phyloP scores from a whole-genome alignment of 2,329 filamentous ascomycete genomes.

The Metarhizium brunneum region DNA sequence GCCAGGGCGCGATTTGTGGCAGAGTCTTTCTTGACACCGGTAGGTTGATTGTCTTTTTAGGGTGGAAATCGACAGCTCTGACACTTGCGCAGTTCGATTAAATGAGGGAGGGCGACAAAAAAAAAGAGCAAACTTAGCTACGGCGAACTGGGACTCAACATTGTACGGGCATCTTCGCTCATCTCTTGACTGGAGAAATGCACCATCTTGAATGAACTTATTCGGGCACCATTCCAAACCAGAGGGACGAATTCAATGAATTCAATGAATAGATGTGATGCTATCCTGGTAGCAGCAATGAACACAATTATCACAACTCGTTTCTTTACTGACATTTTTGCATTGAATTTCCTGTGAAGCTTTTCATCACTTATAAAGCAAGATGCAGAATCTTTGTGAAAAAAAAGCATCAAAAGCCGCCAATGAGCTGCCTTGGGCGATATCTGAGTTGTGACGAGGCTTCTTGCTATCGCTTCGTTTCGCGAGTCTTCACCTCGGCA shows the following conservation, averaged over 20 bases:
- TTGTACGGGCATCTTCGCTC: not conserved
- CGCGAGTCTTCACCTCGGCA: not conserved
- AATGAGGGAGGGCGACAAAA: not conserved
- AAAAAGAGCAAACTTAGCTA: not conserved
- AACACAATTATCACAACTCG: not conserved
- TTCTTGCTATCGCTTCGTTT: not conserved
- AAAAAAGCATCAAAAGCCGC: not conserved
- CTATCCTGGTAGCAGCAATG: conserved; percentile 3
- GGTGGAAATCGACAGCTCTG: not conserved
- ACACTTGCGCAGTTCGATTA: conserved; percentile 23
- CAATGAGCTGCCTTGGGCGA: too few relatives aligned
- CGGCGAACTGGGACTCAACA: not conserved
- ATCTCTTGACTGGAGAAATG: not conserved
- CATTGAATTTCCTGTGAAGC: not conserved
- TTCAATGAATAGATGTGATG: conserved; percentile 3
- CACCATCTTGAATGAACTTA: not conserved
- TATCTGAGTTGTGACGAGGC: too few relatives aligned
- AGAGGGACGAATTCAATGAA: not conserved
- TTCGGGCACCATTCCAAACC: not conserved
- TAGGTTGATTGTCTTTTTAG: conserved; percentile 26
- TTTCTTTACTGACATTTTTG: not conserved
- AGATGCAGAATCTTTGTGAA: not conserved
- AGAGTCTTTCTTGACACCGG: conserved; percentile 94
- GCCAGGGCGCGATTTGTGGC: conserved; percentile 94
- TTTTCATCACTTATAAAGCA: not conserved